These are phyloP conservation scores for Chlamydomonas urium DNA, from an alignment of 139 green algal genomes.

Conservation along the genomic window DNA sequence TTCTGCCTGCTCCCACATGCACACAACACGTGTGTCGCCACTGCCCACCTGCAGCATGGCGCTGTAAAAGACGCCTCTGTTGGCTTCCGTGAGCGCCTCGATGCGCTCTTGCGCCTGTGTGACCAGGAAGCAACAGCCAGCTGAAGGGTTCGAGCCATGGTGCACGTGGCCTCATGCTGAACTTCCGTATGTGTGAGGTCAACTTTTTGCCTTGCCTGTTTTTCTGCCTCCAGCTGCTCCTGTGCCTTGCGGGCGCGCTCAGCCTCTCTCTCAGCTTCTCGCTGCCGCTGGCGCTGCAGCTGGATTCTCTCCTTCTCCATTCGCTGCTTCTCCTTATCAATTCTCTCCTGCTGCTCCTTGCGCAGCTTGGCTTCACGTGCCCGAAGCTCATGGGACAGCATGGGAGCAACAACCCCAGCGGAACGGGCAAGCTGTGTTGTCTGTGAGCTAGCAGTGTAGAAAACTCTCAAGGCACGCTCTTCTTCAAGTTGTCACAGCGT, in stretches of 20 bases:
- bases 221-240: neutral
- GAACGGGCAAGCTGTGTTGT: too few species aligned
- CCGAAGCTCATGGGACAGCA: conserved; percentile 31
- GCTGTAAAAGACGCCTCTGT: conserved; percentile 52
- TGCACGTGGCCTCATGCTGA: neutral
- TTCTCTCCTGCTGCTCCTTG: conserved; percentile 27
- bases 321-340: conserved; percentile 33
- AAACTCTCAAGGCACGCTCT: too few species aligned
- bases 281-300: conserved; percentile 22
- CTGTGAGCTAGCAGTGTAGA: too few species aligned
- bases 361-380: conserved; percentile 31
- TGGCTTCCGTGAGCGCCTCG: conserved; percentile 45
- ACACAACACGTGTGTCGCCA: too few species aligned
- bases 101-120: conserved; percentile 29
- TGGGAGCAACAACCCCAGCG: too few species aligned
- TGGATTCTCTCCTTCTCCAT: conserved; percentile 45
- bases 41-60: too few species aligned
- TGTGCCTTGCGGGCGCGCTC: neutral
- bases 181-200: neutral
- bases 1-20: too few species aligned
- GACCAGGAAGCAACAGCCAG: neutral
- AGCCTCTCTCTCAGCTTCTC: conserved; percentile 24
- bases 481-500: too few species aligned
- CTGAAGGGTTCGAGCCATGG: neutral
- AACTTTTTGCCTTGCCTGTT: neutral